A percentile compares a stretch with the other conserved stretches of the same genome.
Evolutionary conservation across 768 basidiomycete species (phyloP).

Genomic region (Sporobolomyces phaffii): DNA sequence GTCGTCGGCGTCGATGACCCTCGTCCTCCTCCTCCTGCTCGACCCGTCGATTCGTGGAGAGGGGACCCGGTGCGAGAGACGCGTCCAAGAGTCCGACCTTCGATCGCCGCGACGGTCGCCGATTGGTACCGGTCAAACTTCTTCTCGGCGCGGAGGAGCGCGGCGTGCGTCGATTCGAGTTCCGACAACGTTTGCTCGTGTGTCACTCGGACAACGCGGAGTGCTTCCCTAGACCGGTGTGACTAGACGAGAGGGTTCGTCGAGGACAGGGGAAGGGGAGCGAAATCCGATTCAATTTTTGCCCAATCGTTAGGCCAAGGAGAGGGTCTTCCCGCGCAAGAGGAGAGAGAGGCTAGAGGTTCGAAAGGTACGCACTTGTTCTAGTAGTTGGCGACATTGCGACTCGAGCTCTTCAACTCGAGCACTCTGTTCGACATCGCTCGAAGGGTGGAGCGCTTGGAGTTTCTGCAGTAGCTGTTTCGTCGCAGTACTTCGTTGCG

Average conservation of each 20-base stretch:
- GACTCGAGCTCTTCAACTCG: constrained; percentile 14
- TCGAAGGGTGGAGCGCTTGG: constrained; percentile 15
- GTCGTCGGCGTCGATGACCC: background rate
- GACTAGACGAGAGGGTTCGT: too few species aligned
- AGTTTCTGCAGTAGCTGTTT: constrained; percentile 21
- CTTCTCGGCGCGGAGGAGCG: constrained; percentile 41
- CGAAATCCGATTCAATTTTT: too few species aligned
- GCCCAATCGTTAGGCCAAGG: too few species aligned
- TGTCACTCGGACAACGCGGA: constrained; percentile 36
- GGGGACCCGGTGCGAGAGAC: too few species aligned
- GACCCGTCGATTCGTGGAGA: background rate
- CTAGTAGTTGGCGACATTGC: constrained; percentile 11
- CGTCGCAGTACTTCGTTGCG: constrained; percentile 20
- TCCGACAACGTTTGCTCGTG: constrained; percentile 32
- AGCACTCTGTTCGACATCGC: background rate
- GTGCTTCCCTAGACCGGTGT: constrained; percentile 30
- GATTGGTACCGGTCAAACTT: constrained; percentile 39
- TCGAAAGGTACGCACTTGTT: constrained; percentile 2
- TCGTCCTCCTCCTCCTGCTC: background rate
- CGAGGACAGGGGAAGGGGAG: too few species aligned
- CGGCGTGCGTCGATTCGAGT: constrained; percentile 35
- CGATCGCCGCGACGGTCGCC: constrained; percentile 38
- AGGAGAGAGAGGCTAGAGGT: background rate
- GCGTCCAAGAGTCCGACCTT: constrained; percentile 15
- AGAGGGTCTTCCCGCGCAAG: background rate